Evolutionary conservation across 1,284 basidiomycete species (phyloP).

Genomic region (Cutaneotrichosporon sp.): DNA sequence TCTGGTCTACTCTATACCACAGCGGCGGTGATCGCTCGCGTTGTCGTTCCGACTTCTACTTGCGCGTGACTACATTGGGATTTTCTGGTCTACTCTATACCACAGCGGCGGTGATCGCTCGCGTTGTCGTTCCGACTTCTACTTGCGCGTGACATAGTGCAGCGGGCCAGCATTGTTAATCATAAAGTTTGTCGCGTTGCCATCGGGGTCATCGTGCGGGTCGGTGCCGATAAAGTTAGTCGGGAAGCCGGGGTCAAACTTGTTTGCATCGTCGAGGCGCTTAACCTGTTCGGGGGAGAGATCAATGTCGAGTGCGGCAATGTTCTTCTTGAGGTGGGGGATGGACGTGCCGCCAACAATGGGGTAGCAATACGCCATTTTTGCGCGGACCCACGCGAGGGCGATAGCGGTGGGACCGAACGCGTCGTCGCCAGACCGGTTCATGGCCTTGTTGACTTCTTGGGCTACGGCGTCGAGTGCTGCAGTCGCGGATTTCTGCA

Average conservation of each 20-base stretch:
- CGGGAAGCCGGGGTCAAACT: background rate
- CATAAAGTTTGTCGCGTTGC: background rate
- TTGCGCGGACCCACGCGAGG: constrained; percentile 1
- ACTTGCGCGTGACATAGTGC: too few relatives aligned
- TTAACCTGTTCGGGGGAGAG: background rate
- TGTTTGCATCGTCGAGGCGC: background rate
- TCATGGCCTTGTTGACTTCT: constrained; percentile 14
- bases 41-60: too few relatives aligned
- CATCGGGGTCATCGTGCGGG: background rate
- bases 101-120: too few relatives aligned
- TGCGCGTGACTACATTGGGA: too few relatives aligned
- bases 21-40: too few relatives aligned
- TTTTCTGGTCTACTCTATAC: too few relatives aligned
- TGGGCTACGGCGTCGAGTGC: constrained; percentile 4
- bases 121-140: too few relatives aligned
- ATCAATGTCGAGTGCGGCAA: background rate
- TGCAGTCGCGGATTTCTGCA: constrained; percentile 18
- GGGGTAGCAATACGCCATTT: constrained; percentile 16
- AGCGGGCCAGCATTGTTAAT: too few relatives aligned
- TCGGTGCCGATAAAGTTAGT: background rate
- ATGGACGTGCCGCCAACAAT: constrained; percentile 45
- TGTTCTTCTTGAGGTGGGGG: constrained; percentile 33
- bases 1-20: too few relatives aligned
- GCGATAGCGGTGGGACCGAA: constrained; percentile 7
- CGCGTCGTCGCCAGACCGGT: constrained; percentile 16